phyloP scores from a whole-genome alignment of 768 basidiomycete species.

The Austroboletus festivus region DNA sequence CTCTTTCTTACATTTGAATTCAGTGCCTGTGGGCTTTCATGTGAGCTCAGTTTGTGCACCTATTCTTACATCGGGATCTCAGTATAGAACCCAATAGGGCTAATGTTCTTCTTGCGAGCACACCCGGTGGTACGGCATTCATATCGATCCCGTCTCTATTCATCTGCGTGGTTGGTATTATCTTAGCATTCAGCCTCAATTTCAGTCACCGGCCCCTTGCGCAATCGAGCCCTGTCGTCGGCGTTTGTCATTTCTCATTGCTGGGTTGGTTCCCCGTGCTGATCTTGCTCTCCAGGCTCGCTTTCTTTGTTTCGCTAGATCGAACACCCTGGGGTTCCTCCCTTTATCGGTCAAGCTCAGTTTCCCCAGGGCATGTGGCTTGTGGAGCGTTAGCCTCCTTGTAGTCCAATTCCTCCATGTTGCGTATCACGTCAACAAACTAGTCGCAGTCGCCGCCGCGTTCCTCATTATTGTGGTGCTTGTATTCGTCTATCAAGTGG shows the following conservation, averaged over 20 bases:
- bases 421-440: slow-evolving; percentile 7
- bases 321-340: slow-evolving; percentile 43
- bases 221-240: slow-evolving; percentile 35
- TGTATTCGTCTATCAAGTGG: slow-evolving; percentile 6
- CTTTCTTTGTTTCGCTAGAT: slow-evolving; percentile 34
- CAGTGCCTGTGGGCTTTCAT: slow-evolving; percentile 26
- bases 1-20: slow-evolving; percentile 1
- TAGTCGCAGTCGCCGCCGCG: slow-evolving; percentile 12
- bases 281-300: slow-evolving; percentile 24
- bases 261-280: background rate
- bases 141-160: slow-evolving; percentile 21
- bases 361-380: slow-evolving; percentile 49
- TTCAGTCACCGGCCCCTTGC: slow-evolving; percentile 22
- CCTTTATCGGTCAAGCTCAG: slow-evolving; percentile 48
- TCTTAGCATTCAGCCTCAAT: slow-evolving; percentile 27
- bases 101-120: slow-evolving; percentile 35
- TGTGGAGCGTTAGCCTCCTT: slow-evolving; percentile 43
- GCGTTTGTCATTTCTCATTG: slow-evolving; percentile 34
- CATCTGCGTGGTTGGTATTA: slow-evolving; percentile 24
- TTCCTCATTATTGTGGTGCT: slow-evolving; percentile 7
- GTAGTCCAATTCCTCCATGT: slow-evolving; percentile 27
- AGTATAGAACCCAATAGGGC: slow-evolving; percentile 32
- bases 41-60: slow-evolving; percentile 18
- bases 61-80: background rate
- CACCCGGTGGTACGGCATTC: slow-evolving; percentile 22